Percentiles rank a stretch among this genome's conserved stretches.
phyloP scores from a whole-genome alignment of 1,284 basidiomycete species.

The Jaminaea rosea region DNA sequence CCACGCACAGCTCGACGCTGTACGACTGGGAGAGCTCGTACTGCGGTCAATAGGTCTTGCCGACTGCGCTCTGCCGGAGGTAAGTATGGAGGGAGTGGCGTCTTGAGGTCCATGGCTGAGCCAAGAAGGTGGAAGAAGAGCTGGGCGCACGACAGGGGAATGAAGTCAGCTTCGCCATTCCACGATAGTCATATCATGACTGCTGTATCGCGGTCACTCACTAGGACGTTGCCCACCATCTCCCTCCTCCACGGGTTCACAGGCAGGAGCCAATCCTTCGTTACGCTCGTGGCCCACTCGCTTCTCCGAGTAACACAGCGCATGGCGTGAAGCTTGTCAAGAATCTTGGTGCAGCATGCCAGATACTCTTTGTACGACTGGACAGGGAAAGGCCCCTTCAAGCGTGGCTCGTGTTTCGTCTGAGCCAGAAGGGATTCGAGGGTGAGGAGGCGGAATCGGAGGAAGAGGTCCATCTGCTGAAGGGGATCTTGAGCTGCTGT shows the following conservation, averaged over 20 bases:
- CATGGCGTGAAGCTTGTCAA: slow-evolving; percentile 71
- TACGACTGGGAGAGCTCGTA: slow-evolving; percentile 64
- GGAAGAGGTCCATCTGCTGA: slow-evolving; percentile 70
- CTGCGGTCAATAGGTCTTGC: slow-evolving; percentile 56
- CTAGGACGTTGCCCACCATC: slow-evolving; percentile 77
- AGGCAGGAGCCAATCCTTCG: slow-evolving; percentile 67
- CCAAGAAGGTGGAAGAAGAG: slow-evolving; percentile 81
- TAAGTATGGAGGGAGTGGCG: slow-evolving; percentile 84
- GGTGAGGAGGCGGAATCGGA: slow-evolving; percentile 79
- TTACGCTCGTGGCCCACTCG: slow-evolving; percentile 76
- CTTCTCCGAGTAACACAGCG: slow-evolving; percentile 84
- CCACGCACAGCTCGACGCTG: background rate
- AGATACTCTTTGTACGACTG: slow-evolving; percentile 73
- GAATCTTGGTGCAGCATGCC: slow-evolving; percentile 73
- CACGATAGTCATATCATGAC: background rate
- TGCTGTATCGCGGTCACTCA: background rate
- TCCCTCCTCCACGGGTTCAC: slow-evolving; percentile 58
- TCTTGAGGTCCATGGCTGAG: slow-evolving; percentile 75
- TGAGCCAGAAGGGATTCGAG: slow-evolving; percentile 60
- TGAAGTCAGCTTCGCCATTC: background rate
- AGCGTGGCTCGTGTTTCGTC: slow-evolving; percentile 80
- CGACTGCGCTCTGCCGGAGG: slow-evolving; percentile 80
- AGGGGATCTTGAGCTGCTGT: slow-evolving; percentile 1
- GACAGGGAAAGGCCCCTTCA: slow-evolving; percentile 58
- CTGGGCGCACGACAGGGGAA: background rate